Base-by-base conservation (phyloP, 2,329 filamentous ascomycete genomes). In the Sporothrix protearum region DNA sequence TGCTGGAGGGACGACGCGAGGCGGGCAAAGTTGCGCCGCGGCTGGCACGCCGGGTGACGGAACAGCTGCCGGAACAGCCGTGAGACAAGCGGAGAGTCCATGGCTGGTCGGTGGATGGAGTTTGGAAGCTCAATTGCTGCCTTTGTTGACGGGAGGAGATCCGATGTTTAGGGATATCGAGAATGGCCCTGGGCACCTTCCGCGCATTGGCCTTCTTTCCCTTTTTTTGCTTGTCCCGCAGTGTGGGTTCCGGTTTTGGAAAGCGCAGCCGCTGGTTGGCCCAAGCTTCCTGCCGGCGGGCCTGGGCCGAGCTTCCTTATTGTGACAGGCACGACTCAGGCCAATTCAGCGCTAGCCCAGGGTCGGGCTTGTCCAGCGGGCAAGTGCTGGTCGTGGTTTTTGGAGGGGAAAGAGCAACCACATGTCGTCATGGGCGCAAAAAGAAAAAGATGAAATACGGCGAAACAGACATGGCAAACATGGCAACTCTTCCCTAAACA, bases 11-110 rank as follows among this genome's bases (percentile, higher is more conserved):
- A 79, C 39, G 79, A 78, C 53, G 80, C 79, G 22, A 83, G 76
- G 9, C 78, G 76, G 61, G 77, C 77, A 53, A 83, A 75, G 70
- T 82, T 82, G 70, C 84, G 82, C 75, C 86, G 80, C 70, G 84
- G 83, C 77, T 87, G 85, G 78, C 90, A 91, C 67, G 88, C 85
- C 64, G 88, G 87, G 77, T 94, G 92, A 59, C 89, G 88, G 77
- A 97, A 96, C 55, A 98, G 88, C 83, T 93, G 92, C 77, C 92
- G 89, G 78, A 97, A 95, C 78, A 97, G 86, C 79, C 91, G 91
- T 66, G 88, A 64, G 47, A 73, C 73, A 59, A 72, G 64, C 12
- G 74, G 73, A 9, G 76, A 73, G 68, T 74, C 76, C 73, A 75
- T 75, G 68, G 72, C 25, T n/a, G 36, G 55, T 28, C 14, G 57